These are phyloP conservation scores for Paecilomyces sp. DNA, from an alignment of 2,329 filamentous ascomycete species.

Conservation along the genomic window DNA sequence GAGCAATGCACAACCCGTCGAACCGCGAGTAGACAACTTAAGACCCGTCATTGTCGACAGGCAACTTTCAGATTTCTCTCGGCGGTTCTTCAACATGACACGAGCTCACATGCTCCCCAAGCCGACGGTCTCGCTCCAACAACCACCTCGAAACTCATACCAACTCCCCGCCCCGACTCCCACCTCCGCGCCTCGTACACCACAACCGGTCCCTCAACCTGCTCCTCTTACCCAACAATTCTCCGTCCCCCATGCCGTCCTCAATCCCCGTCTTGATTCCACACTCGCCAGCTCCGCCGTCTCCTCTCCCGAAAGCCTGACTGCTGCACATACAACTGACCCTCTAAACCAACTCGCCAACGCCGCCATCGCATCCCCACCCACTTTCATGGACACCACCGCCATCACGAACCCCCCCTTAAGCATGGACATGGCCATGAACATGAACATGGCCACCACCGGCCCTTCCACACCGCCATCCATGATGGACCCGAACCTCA, in stretches of 20 bases:
- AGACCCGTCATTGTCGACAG: slow-evolving; percentile 5
- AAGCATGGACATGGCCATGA: neutral
- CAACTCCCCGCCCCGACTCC: slow-evolving; percentile 10
- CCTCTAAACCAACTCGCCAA: slow-evolving; percentile 4
- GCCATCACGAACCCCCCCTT: neutral
- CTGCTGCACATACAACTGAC: slow-evolving; percentile 4
- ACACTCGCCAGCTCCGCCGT: slow-evolving; percentile 6
- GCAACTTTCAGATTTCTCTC: slow-evolving; percentile 24
- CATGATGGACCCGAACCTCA: slow-evolving; percentile 33
- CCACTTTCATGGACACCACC: slow-evolving; percentile 13
- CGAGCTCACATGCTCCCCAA: slow-evolving; percentile 21
- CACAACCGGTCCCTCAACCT: neutral
- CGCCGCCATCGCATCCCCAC: slow-evolving; percentile 3
- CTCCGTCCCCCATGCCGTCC: neutral
- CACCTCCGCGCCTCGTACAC: slow-evolving; percentile 2
- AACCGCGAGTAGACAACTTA: neutral
- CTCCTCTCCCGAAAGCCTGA: slow-evolving; percentile 9
- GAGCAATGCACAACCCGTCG: neutral
- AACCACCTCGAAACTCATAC: slow-evolving; percentile 14
- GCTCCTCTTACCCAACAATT: neutral
- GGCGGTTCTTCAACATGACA: slow-evolving; percentile 28
- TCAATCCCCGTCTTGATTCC: slow-evolving; percentile 1
- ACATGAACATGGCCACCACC: neutral
- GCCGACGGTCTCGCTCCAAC: slow-evolving; percentile 15
- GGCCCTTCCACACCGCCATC: slow-evolving; percentile 25